Evolutionary conservation across 352 stramenopile species (phyloP).

Genomic region (Phytopythium vexans): DNA sequence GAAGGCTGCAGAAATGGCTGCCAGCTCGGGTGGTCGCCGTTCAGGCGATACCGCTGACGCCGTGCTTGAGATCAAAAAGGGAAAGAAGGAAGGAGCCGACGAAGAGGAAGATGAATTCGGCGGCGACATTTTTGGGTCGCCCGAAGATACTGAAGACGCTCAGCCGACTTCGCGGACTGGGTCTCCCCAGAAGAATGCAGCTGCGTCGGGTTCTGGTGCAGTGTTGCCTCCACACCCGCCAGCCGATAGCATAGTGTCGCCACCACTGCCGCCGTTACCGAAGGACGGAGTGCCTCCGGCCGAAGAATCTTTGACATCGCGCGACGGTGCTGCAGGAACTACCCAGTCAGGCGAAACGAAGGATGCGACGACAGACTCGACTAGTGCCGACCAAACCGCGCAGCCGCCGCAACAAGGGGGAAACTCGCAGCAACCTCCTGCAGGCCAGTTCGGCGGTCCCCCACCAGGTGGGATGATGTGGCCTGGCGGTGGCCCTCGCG

Average conservation of each 20-base stretch:
- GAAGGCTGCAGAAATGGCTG: constrained; percentile 60
- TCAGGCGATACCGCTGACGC: constrained; percentile 73
- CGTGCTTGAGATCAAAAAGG: constrained; percentile 84
- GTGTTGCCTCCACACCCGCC: constrained; percentile 20
- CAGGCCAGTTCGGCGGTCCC: constrained; percentile 22
- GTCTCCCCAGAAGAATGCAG: constrained; percentile 14
- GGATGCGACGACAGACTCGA: too few species aligned
- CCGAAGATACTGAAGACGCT: constrained; percentile 44
- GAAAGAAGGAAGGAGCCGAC: constrained; percentile 67
- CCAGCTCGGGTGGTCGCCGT: constrained; percentile 40
- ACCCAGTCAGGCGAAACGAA: too few species aligned
- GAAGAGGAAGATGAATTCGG: constrained; percentile 85
- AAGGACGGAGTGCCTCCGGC: constrained; percentile 12
- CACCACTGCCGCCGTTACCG: constrained; percentile 40
- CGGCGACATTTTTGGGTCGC: constrained; percentile 78
- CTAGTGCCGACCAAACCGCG: background rate
- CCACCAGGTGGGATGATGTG: constrained; percentile 13
- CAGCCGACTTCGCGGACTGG: background rate
- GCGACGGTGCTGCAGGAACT: too few species aligned
- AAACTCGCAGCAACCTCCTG: constrained; percentile 23
- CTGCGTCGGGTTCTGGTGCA: constrained; percentile 8
- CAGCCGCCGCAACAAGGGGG: constrained; percentile 1
- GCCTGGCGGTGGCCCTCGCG: constrained; percentile 31
- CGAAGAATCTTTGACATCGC: too few species aligned
- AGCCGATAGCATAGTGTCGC: background rate